Conservation (phyloP, 352 stramenopile genomes). For the Plasmopara viticola region DNA sequence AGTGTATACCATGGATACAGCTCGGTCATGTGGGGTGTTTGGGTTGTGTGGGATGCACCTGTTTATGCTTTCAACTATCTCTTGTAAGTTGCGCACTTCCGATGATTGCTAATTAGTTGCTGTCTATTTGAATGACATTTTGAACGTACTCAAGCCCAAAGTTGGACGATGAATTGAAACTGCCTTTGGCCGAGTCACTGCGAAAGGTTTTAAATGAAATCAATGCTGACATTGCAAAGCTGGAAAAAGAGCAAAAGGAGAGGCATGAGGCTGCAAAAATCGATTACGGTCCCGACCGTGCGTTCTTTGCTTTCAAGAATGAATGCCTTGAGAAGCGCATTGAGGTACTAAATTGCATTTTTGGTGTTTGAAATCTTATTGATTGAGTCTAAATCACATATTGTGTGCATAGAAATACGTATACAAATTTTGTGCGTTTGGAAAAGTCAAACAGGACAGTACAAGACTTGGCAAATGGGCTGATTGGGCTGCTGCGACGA, state of each 20-base stretch:
- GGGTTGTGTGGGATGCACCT: constrained; percentile 62
- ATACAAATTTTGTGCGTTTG: constrained; percentile 87
- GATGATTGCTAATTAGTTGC: background rate
- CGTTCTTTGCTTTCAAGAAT: constrained; percentile 72
- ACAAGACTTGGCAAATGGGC: constrained; percentile 79
- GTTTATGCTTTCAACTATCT: constrained; percentile 66
- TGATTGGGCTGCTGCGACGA: constrained; percentile 26
- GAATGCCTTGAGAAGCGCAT: constrained; percentile 73
- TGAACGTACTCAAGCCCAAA: constrained; percentile 29
- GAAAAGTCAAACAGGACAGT: constrained; percentile 69
- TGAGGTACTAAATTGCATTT: constrained; percentile 35
- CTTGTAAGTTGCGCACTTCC: constrained; percentile 42
- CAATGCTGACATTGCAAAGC: constrained; percentile 45
- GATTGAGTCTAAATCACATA: constrained; percentile 1
- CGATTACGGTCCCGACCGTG: constrained; percentile 64
- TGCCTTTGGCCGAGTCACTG: constrained; percentile 60
- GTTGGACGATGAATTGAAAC: constrained; percentile 46
- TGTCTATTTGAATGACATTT: no score
- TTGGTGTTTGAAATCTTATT: background rate
- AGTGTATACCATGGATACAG: constrained; percentile 45
- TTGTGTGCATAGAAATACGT: constrained; percentile 56
- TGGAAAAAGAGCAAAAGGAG: constrained; percentile 44
- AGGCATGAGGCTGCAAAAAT: constrained; percentile 33
- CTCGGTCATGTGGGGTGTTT: constrained; percentile 34
- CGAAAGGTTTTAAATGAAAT: constrained; percentile 63